Evolutionary conservation across 2,329 filamentous ascomycete genomes (phyloP).

Genomic region (Epicoccum sorghinum): DNA sequence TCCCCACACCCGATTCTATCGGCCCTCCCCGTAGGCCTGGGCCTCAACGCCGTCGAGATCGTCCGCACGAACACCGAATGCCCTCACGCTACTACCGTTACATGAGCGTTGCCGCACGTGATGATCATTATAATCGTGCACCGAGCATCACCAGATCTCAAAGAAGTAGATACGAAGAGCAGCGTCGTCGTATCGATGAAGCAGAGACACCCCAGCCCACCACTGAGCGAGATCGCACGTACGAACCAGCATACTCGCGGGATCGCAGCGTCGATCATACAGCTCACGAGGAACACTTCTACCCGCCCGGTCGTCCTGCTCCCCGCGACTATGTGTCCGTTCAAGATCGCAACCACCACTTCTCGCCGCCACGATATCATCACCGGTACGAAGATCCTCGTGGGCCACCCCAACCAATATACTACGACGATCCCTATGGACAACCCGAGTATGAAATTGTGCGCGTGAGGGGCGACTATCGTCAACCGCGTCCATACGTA

Average conservation of each 20-base stretch:
- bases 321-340: constrained; percentile 43
- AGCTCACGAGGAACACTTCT: constrained; percentile 34
- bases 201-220: constrained; percentile 45
- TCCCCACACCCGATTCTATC: constrained; percentile 34
- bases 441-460: constrained; percentile 42
- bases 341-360: constrained; percentile 39
- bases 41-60: constrained; percentile 41
- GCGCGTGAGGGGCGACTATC: constrained; percentile 36
- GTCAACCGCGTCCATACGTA: constrained; percentile 27
- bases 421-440: constrained; percentile 40
- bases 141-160: constrained; percentile 45
- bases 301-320: constrained; percentile 24
- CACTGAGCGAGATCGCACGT: constrained; percentile 33
- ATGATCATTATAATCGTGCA: constrained; percentile 44
- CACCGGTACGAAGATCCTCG: constrained; percentile 38
- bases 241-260: constrained; percentile 33
- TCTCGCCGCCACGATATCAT: constrained; percentile 35
- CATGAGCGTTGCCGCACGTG: constrained; percentile 40
- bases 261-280: constrained; percentile 42
- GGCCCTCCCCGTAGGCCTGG: constrained; percentile 32
- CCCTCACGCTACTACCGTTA: constrained; percentile 46
- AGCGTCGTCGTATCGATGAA: constrained; percentile 44
- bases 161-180: constrained; percentile 44
- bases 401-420: constrained; percentile 34
- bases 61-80: constrained; percentile 39